Percentiles rank a stretch among this genome's conserved stretches.
Conservation (phyloP, 2,329 filamentous ascomycete species). For the Aspergillus neoniger region DNA sequence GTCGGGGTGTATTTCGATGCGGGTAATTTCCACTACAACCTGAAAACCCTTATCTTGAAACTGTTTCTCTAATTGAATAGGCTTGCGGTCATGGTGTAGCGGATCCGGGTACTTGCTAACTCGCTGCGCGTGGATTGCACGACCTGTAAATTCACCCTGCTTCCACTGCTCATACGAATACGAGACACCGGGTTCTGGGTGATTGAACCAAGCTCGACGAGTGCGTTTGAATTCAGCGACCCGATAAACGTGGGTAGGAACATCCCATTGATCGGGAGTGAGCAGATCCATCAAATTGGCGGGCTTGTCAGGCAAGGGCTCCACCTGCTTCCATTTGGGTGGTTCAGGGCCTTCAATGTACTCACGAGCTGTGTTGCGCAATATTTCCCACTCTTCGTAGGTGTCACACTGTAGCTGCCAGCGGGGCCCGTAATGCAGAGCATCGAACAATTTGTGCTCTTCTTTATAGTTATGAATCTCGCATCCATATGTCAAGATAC, state of each 20-base stretch:
- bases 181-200: neutral
- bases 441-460: neutral
- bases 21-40: neutral
- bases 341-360: neutral
- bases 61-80: neutral
- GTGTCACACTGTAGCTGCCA: neutral
- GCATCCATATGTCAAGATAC: constrained; percentile 11
- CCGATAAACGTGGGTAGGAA: neutral
- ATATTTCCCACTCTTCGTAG: neutral
- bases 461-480: neutral
- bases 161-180: neutral
- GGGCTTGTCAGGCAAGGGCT: neutral
- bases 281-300: neutral
- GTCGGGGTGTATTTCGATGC: neutral
- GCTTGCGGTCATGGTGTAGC: neutral
- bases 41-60: neutral
- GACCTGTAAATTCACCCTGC: neutral
- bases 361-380: neutral
- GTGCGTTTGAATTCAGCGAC: neutral
- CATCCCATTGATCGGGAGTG: neutral
- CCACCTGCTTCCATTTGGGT: neutral
- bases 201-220: neutral
- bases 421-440: neutral
- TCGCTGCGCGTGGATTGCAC: neutral
- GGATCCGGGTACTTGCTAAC: neutral